A percentile compares a stretch with the other conserved stretches of the same genome.
These are phyloP conservation scores for Phycomyces nitens DNA, from an alignment of 192 early-diverging fungal species.

Conservation along the genomic window DNA sequence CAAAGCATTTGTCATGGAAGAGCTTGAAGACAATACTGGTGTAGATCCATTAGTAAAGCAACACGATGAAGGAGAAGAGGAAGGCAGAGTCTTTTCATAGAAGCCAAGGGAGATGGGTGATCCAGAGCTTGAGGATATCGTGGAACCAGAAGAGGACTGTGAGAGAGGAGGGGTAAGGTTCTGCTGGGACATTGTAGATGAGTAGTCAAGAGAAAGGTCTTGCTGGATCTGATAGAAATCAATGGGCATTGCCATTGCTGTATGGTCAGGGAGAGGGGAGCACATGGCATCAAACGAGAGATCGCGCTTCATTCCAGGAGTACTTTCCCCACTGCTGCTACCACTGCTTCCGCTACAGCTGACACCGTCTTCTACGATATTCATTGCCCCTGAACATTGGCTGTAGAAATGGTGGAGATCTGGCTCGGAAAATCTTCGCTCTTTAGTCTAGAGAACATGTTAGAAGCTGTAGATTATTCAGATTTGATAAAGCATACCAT, in stretches of 20 bases:
- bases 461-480: no score
- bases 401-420: neutral
- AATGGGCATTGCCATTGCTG: constrained; percentile 10
- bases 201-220: neutral
- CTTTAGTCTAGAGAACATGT: neutral
- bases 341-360: constrained; percentile 4
- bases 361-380: neutral
- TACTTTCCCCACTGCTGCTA: constrained; percentile 2
- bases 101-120: constrained; percentile 18
- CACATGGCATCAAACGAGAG: constrained; percentile 2
- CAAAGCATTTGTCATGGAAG: neutral
- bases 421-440: neutral
- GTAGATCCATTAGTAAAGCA: neutral
- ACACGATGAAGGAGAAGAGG: neutral
- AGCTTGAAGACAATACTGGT: neutral
- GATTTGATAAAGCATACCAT: no score
- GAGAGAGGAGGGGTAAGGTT: constrained; percentile 6
- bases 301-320: neutral
- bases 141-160: constrained; percentile 14
- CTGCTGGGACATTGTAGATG: neutral
- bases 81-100: neutral
- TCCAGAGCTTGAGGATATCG: constrained; percentile 7
- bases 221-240: constrained; percentile 13
- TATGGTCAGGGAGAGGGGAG: constrained; percentile 4
- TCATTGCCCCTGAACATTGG: no score